Evolutionary conservation across 441 rosid species (phyloP).

Genomic region (Euphorbia celastroides): DNA sequence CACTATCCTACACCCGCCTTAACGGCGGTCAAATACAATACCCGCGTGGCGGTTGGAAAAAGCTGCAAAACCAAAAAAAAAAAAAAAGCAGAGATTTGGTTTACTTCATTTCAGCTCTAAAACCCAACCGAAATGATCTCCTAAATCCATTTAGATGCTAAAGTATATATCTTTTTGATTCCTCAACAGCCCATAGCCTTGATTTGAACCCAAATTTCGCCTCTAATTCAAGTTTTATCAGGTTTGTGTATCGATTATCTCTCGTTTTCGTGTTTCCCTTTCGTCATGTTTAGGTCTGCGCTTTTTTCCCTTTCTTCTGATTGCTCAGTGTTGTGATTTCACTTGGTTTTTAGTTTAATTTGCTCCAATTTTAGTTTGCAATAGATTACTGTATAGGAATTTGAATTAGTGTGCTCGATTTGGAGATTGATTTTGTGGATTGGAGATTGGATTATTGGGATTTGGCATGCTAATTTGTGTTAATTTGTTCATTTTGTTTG

Average conservation of each 20-base stretch:
- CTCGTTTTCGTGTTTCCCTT: background rate
- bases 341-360: background rate
- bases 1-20: background rate
- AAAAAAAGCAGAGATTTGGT: no score
- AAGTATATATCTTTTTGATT: conserved; percentile 12
- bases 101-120: background rate
- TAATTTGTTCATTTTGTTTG: background rate
- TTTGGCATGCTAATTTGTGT: background rate
- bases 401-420: no score
- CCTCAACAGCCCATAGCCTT: background rate
- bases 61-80: no score
- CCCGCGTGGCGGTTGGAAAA: conserved; percentile 4
- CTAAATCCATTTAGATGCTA: background rate
- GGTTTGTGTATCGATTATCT: conserved; percentile 4
- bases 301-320: background rate
- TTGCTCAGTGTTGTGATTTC: background rate
- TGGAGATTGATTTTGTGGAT: background rate
- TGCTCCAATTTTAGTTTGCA: no score
- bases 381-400: background rate
- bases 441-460: background rate
- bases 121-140: background rate
- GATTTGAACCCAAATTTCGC: background rate
- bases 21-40: background rate
- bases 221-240: background rate
- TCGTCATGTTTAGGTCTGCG: conserved; percentile 17